Conservation (phyloP, 345 rosid species). For the Linum trigynum region DNA sequence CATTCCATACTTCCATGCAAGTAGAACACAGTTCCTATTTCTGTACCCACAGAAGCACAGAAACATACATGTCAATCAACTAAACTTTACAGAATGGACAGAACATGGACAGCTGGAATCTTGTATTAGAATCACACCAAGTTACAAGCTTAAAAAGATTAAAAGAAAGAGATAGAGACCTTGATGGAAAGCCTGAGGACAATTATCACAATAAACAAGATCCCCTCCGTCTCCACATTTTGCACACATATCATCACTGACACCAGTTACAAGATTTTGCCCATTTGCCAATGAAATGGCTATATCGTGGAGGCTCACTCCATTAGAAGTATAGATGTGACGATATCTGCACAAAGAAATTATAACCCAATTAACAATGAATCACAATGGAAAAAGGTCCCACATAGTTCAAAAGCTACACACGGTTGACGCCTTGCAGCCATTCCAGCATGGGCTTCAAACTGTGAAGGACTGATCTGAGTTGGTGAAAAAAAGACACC, state of each 20-base stretch:
- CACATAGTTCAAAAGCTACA: slow-evolving; percentile 25
- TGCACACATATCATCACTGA: slow-evolving; percentile 82
- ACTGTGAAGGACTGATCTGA: slow-evolving; percentile 98
- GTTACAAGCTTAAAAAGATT: not conserved
- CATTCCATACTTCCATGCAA: not conserved
- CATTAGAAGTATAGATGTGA: slow-evolving; percentile 75
- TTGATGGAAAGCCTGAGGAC: slow-evolving; percentile 85
- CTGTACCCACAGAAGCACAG: not conserved
- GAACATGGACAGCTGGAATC: not conserved
- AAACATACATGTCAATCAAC: not conserved
- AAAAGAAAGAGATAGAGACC: slow-evolving; percentile 30
- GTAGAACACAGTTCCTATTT: not conserved
- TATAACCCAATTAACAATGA: slow-evolving; percentile 9
- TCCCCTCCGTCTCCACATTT: slow-evolving; percentile 80
- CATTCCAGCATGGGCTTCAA: slow-evolving; percentile 99
- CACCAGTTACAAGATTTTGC: slow-evolving; percentile 51
- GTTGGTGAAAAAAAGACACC: slow-evolving; percentile 1
- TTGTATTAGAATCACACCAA: not conserved
- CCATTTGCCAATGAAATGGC: slow-evolving; percentile 81
- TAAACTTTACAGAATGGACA: not conserved
- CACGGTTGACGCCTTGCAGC: slow-evolving; percentile 99
- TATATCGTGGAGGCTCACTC: slow-evolving; percentile 84
- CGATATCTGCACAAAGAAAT: slow-evolving; percentile 55
- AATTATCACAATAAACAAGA: slow-evolving; percentile 62
- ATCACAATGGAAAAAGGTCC: slow-evolving; percentile 10